These are phyloP conservation scores for Trichoderma erinaceum DNA, from an alignment of 495 filamentous ascomycete species.

Conservation along the genomic window DNA sequence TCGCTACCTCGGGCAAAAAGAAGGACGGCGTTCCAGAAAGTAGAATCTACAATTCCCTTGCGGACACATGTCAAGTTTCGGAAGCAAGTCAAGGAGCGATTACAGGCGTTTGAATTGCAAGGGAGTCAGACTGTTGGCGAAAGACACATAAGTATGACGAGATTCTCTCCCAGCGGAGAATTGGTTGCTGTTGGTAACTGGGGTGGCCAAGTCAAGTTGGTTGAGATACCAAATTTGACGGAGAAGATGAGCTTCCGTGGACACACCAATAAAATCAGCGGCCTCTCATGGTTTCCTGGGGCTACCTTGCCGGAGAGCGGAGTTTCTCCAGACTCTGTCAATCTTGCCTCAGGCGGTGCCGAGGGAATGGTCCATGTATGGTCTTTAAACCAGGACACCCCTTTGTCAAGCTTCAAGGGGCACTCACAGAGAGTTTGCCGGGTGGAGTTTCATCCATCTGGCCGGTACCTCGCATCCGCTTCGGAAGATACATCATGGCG, in stretches of 20 bases:
- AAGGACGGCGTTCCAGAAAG: conserved; percentile 66
- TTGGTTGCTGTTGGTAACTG: conserved; percentile 86
- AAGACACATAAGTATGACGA: conserved; percentile 78
- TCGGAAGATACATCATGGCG: conserved; percentile 97
- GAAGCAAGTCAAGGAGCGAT: conserved; percentile 76
- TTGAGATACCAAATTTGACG: conserved; percentile 76
- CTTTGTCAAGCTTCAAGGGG: conserved; percentile 74
- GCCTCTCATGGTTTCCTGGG: conserved; percentile 81
- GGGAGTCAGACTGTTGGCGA: conserved; percentile 91
- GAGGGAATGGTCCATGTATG: conserved; percentile 88
- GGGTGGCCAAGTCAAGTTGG: conserved; percentile 78
- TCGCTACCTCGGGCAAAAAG: conserved; percentile 77
- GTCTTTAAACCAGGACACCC: conserved; percentile 78
- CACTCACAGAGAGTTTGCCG: conserved; percentile 84
- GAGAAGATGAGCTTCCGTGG: conserved; percentile 67
- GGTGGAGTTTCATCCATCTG: conserved; percentile 91
- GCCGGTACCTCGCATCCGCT: conserved; percentile 83
- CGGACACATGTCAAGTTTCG: conserved; percentile 87
- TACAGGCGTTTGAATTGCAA: conserved; percentile 79
- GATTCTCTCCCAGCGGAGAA: conserved; percentile 82
- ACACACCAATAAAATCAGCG: conserved; percentile 82
- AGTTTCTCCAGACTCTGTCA: conserved; percentile 67
- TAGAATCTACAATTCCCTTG: conserved; percentile 74
- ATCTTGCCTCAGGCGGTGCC: conserved; percentile 84
- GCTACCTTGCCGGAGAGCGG: conserved; percentile 64